phyloP scores from a whole-genome alignment of 2,329 filamentous ascomycete species.

The Alternaria longipes region DNA sequence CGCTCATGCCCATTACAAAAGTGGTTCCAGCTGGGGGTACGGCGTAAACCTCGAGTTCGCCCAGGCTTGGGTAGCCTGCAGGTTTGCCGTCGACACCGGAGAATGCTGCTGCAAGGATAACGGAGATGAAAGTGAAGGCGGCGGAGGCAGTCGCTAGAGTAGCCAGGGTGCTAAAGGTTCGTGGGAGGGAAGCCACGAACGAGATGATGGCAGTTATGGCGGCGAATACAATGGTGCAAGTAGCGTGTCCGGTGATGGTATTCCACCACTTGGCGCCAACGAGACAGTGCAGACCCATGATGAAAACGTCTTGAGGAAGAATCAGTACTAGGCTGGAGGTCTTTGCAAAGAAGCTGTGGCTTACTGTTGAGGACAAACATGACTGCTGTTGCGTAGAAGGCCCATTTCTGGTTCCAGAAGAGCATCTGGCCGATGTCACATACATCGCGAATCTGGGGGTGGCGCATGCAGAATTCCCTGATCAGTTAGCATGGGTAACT shows the following conservation, averaged over 20 bases:
- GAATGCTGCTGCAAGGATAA: slow-evolving; percentile 84
- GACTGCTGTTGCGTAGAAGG: slow-evolving; percentile 72
- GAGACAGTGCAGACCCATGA: slow-evolving; percentile 77
- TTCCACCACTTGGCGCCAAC: slow-evolving; percentile 88
- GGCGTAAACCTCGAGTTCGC: slow-evolving; percentile 73
- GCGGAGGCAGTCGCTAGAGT: slow-evolving; percentile 82
- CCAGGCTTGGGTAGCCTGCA: slow-evolving; percentile 65
- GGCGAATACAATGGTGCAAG: slow-evolving; percentile 83
- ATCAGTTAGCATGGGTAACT: slow-evolving; percentile 1
- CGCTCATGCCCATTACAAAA: slow-evolving; percentile 83
- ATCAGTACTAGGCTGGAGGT: neutral
- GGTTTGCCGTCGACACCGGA: slow-evolving; percentile 79
- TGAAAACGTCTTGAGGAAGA: slow-evolving; percentile 25
- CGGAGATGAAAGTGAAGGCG: slow-evolving; percentile 88
- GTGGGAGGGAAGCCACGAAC: slow-evolving; percentile 80
- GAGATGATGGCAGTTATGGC: slow-evolving; percentile 78
- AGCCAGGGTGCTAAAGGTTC: slow-evolving; percentile 83
- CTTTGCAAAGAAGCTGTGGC: slow-evolving; percentile 58
- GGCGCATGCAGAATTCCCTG: slow-evolving; percentile 89
- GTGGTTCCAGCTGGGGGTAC: slow-evolving; percentile 75
- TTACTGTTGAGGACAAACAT: slow-evolving; percentile 97
- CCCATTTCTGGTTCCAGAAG: slow-evolving; percentile 84
- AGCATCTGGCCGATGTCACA: slow-evolving; percentile 96
- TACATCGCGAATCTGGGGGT: slow-evolving; percentile 90
- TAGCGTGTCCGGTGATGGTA: slow-evolving; percentile 77